phyloP scores from a whole-genome alignment of 345 rosid genomes.

The Psidium guajava region DNA sequence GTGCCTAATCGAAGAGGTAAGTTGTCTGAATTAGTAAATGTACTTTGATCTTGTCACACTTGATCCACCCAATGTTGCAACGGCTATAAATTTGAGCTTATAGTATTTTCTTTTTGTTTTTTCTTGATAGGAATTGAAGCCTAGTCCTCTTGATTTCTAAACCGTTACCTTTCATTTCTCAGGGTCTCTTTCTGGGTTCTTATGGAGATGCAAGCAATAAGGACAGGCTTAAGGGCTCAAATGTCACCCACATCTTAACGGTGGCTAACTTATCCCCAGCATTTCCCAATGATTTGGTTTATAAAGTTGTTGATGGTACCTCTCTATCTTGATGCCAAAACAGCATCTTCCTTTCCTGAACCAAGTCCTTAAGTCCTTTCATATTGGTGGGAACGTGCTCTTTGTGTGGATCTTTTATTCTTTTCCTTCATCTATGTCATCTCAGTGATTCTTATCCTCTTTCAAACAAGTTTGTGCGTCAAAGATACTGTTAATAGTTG shows the following conservation, averaged over 20 bases:
- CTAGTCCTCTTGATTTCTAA: not conserved
- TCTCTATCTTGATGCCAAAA: not conserved
- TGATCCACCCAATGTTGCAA: not conserved
- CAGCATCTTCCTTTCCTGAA: not conserved
- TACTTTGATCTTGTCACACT: not conserved
- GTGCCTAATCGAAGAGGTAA: slow-evolving; percentile 1
- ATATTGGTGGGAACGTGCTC: not conserved
- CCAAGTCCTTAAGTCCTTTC: not conserved
- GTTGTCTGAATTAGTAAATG: not conserved
- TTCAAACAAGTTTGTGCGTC: not conserved
- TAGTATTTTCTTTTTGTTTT: not conserved
- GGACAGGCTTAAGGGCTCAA: slow-evolving; percentile 23
- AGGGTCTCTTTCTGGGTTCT: slow-evolving; percentile 25
- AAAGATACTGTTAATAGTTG: not conserved
- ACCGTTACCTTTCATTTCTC: not conserved
- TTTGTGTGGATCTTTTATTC: not conserved
- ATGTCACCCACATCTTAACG: slow-evolving; percentile 59
- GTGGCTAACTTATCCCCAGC: slow-evolving; percentile 53
- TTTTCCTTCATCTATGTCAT: not conserved
- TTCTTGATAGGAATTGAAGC: not conserved
- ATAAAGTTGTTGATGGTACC: slow-evolving; percentile 57
- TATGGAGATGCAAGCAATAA: slow-evolving; percentile 50
- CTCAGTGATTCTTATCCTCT: not conserved
- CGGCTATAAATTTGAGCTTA: not conserved
- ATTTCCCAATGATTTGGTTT: slow-evolving; percentile 49